Evolutionary conservation across 73 alveolate genomes (phyloP).

Genomic region (Paramecium caudatum): DNA sequence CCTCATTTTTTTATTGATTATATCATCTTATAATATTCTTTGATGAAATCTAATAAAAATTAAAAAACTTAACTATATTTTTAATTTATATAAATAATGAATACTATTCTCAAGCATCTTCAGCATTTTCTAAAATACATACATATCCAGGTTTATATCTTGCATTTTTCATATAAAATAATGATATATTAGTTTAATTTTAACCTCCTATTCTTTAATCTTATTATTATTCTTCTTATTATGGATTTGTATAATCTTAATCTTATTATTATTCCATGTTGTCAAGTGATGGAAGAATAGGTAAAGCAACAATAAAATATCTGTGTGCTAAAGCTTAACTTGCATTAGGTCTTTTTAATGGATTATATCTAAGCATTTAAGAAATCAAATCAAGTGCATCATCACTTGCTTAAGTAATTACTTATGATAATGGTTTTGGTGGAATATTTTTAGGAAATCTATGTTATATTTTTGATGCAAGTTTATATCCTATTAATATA

Average conservation of each 20-base stretch:
- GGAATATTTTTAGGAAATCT: slow-evolving; percentile 68
- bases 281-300: slow-evolving; percentile 64
- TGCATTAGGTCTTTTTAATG: slow-evolving; percentile 47
- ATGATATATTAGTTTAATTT: slow-evolving; percentile 28
- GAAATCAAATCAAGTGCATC: slow-evolving; percentile 66
- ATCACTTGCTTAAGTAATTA: slow-evolving; percentile 23
- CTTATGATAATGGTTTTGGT: slow-evolving; percentile 54
- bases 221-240: slow-evolving; percentile 31
- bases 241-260: not conserved
- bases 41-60: too few relatives aligned
- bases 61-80: too few relatives aligned
- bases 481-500: slow-evolving; percentile 68
- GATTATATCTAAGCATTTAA: slow-evolving; percentile 62
- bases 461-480: slow-evolving; percentile 76
- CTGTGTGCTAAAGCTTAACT: slow-evolving; percentile 57
- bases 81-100: not conserved
- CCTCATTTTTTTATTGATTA: too few relatives aligned
- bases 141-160: slow-evolving; percentile 65
- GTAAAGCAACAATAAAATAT: slow-evolving; percentile 59
- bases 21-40: too few relatives aligned
- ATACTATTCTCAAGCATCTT: slow-evolving; percentile 38
- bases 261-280: slow-evolving; percentile 45
- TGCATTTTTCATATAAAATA: slow-evolving; percentile 62
- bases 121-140: slow-evolving; percentile 57
- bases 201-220: not conserved